These are phyloP conservation scores for Ustilago hordei DNA, from an alignment of 1,284 basidiomycete species.

Conservation along the genomic window DNA sequence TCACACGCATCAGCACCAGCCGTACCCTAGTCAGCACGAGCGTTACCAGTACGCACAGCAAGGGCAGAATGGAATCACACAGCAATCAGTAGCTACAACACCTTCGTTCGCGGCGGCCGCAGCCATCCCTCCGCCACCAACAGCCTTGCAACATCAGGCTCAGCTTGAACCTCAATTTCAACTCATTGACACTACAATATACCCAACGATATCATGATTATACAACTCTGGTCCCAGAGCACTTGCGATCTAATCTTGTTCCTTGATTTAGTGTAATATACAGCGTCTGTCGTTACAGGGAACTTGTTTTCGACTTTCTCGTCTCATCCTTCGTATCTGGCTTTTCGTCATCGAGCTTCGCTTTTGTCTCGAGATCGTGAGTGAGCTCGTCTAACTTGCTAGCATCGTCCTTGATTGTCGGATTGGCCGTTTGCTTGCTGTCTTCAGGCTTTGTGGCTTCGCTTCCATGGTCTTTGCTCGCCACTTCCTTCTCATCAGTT, in stretches of 20 bases:
- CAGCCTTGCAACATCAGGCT: not conserved
- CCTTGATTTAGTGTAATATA: not conserved
- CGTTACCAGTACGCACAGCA: not conserved
- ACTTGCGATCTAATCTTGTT: not conserved
- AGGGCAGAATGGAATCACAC: not conserved
- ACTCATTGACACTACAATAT: conserved; percentile 2
- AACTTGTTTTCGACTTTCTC: not conserved
- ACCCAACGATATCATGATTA: conserved; percentile 2
- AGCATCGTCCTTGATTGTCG: conserved; percentile 24
- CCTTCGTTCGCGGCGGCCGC: conserved; percentile 32
- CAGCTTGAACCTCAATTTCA: conserved; percentile 6
- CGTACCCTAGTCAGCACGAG: conserved; percentile 3
- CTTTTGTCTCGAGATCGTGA: conserved; percentile 24
- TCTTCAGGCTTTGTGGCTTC: not conserved
- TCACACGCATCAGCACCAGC: conserved; percentile 18
- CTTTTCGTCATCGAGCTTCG: conserved; percentile 22
- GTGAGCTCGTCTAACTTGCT: conserved; percentile 32
- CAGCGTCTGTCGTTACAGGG: not conserved
- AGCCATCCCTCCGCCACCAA: conserved; percentile 17
- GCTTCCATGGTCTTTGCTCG: not conserved
- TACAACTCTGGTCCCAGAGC: not conserved
- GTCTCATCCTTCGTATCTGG: not conserved
- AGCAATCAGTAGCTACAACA: not conserved
- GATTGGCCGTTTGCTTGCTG: conserved; percentile 8
- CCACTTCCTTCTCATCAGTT: not conserved